phyloP scores from a whole-genome alignment of 2,329 filamentous ascomycete genomes.

The Aspergillus sp. region DNA sequence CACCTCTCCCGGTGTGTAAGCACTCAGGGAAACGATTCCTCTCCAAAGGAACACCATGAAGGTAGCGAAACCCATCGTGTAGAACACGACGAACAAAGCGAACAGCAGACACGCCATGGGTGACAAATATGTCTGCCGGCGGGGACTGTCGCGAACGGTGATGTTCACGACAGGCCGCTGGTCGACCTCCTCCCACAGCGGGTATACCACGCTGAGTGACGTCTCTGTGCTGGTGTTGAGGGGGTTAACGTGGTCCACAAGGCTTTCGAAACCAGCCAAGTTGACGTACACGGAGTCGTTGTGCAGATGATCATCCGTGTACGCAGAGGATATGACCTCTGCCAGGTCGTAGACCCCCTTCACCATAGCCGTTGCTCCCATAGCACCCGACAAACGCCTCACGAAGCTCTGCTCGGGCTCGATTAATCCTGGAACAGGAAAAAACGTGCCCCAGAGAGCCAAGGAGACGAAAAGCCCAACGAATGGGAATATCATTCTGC shows the following conservation, averaged over 20 bases:
- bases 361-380: constrained; percentile 8
- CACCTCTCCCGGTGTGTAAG: constrained; percentile 9
- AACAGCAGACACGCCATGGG: too few relatives aligned
- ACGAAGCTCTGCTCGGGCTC: constrained; percentile 13
- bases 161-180: too few relatives aligned
- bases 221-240: background rate
- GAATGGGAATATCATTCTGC: constrained; percentile 17
- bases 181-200: constrained; percentile 6
- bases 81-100: too few relatives aligned
- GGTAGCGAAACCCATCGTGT: too few relatives aligned
- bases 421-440: constrained; percentile 16
- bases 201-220: constrained; percentile 4
- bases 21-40: background rate
- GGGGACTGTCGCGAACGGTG: too few relatives aligned
- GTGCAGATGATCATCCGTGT: constrained; percentile 1
- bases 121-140: too few relatives aligned
- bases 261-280: background rate
- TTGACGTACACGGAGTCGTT: constrained; percentile 3
- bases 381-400: constrained; percentile 10
- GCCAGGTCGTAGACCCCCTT: constrained; percentile 12
- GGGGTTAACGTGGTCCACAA: constrained; percentile 1
- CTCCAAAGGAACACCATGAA: constrained; percentile 3
- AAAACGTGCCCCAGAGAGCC: constrained; percentile 19
- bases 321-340: constrained; percentile 2
- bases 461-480: constrained; percentile 14